Evolutionary conservation across 129 eudicot genomes (phyloP).

Genomic region (Lactuca saligna): DNA sequence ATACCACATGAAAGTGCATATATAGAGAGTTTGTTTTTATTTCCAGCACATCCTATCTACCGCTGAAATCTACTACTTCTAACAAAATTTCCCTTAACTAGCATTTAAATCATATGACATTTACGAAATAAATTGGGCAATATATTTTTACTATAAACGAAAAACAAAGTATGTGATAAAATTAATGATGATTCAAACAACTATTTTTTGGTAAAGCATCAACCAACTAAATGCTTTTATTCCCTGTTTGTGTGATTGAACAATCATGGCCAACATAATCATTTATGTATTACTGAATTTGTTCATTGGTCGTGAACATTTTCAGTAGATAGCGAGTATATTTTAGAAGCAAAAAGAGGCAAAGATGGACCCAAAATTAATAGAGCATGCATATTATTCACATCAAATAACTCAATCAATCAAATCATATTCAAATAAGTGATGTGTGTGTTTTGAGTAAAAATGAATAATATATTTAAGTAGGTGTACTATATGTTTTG

Average conservation of each 20-base stretch:
- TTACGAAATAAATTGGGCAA: neutral
- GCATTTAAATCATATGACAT: neutral
- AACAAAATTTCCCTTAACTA: neutral
- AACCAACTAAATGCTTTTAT: neutral
- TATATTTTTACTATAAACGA: neutral
- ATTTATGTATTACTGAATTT: constrained; percentile 11
- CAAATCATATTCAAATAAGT: constrained; percentile 13
- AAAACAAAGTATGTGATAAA: no score
- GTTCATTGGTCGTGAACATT: constrained; percentile 15
- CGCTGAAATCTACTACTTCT: neutral
- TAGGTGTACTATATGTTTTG: neutral
- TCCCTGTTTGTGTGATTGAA: constrained; percentile 11
- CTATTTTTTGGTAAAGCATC: neutral
- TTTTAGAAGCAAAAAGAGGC: constrained; percentile 12
- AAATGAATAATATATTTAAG: neutral
- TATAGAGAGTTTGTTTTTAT: neutral
- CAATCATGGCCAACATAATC: constrained; percentile 29
- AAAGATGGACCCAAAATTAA: constrained; percentile 16
- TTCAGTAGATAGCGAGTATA: neutral
- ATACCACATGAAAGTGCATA: neutral
- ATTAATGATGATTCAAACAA: no score
- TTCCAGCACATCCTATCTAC: neutral
- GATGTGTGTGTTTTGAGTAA: neutral
- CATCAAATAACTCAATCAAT: constrained; percentile 1
- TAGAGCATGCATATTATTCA: neutral